These are phyloP conservation scores for Ustilago vetiveriae DNA, from an alignment of 1,284 basidiomycete species.

Conservation along the genomic window DNA sequence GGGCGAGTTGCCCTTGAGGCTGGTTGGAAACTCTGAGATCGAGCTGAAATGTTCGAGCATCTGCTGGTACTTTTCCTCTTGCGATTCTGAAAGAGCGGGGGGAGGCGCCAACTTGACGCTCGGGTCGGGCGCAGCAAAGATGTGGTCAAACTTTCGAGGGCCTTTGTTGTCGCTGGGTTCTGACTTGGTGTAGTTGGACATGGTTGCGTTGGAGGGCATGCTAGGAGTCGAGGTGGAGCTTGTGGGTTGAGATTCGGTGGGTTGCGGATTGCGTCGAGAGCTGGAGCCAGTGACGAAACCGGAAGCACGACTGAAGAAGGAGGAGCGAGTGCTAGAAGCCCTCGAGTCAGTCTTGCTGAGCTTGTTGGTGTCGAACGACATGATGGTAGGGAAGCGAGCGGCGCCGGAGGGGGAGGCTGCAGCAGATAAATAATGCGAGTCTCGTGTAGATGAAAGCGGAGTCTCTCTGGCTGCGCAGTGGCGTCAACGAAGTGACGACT, in stretches of 20 bases:
- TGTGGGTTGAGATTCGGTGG: constrained; percentile 20
- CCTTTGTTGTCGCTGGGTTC: constrained; percentile 3
- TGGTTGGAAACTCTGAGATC: constrained; percentile 41
- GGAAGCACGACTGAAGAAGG: constrained; percentile 41
- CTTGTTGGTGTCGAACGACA: constrained; percentile 21
- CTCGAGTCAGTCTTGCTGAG: constrained; percentile 34
- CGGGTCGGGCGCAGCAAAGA: constrained; percentile 51
- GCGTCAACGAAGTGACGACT: neutral
- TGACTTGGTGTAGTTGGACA: neutral
- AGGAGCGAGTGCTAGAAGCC: constrained; percentile 35
- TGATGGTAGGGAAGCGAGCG: constrained; percentile 15
- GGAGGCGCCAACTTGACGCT: constrained; percentile 44
- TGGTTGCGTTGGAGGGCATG: neutral
- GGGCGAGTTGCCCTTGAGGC: constrained; percentile 33
- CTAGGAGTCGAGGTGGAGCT: constrained; percentile 8
- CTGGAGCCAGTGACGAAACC: constrained; percentile 31
- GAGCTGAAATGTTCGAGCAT: constrained; percentile 54
- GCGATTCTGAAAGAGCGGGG: constrained; percentile 43
- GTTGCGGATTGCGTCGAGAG: constrained; percentile 21
- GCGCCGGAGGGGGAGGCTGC: neutral
- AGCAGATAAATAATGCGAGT: neutral
- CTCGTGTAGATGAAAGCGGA: no score
- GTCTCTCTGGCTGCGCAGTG: no score
- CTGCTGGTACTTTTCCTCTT: constrained; percentile 51
- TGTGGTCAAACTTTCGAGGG: constrained; percentile 40